These are phyloP conservation scores for Erythrobasidium yunnanense DNA, from an alignment of 768 basidiomycete species.

Conservation along the genomic window DNA sequence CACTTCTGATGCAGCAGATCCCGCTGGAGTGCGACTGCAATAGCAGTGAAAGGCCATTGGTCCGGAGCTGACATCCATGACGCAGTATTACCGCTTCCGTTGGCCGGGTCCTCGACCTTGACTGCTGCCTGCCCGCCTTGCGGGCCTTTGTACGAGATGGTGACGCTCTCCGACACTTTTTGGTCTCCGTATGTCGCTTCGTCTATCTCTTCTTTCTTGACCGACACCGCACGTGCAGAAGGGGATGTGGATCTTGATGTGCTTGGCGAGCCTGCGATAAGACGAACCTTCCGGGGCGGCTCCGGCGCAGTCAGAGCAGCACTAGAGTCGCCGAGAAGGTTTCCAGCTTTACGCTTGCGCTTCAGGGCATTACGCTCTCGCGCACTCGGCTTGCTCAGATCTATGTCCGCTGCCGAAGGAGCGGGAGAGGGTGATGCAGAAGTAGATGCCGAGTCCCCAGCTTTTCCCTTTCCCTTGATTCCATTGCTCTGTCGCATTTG, in stretches of 20 bases:
- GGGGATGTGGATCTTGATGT: neutral
- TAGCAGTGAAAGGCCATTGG: slow-evolving; percentile 46
- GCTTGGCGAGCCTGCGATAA: neutral
- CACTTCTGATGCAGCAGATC: slow-evolving; percentile 72
- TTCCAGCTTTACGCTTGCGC: slow-evolving; percentile 72
- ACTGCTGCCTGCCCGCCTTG: slow-evolving; percentile 41
- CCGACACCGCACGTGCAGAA: neutral
- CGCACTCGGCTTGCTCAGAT: slow-evolving; percentile 56
- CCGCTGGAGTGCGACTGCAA: slow-evolving; percentile 65
- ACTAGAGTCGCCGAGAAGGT: neutral
- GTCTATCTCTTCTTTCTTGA: slow-evolving; percentile 11
- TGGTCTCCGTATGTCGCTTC: neutral
- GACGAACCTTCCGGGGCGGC: neutral
- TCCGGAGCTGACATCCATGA: slow-evolving; percentile 25
- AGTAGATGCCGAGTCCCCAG: neutral
- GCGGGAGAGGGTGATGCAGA: no score
- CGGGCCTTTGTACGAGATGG: neutral
- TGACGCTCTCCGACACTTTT: neutral
- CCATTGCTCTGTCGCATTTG: slow-evolving; percentile 21
- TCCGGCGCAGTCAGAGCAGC: neutral
- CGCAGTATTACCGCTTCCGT: neutral
- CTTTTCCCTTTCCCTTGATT: slow-evolving; percentile 12
- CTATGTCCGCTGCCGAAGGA: slow-evolving; percentile 28
- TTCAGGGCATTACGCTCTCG: slow-evolving; percentile 89
- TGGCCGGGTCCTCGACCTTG: slow-evolving; percentile 10